Evolutionary conservation across 257 asterid genomes (phyloP).

Genomic region (Cordia subcordata): DNA sequence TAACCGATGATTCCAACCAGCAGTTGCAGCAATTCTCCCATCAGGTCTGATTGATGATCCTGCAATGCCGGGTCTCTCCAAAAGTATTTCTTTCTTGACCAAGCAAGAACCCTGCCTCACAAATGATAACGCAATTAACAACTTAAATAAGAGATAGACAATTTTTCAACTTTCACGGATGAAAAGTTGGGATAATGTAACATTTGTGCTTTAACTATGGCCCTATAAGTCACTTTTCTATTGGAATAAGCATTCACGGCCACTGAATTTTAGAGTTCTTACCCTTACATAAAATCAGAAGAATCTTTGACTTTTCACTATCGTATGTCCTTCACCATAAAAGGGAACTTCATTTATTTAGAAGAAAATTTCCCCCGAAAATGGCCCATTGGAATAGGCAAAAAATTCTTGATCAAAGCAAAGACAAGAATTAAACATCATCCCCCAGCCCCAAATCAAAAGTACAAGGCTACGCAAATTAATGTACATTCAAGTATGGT

Average conservation of each 20-base stretch:
- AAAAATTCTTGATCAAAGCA: background rate
- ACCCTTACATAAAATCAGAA: too few relatives aligned
- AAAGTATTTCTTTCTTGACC: constrained; percentile 57
- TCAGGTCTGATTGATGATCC: constrained; percentile 70
- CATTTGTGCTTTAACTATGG: too few relatives aligned
- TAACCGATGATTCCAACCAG: constrained; percentile 88
- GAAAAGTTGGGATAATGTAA: too few relatives aligned
- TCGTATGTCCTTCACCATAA: background rate
- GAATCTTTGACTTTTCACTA: too few relatives aligned
- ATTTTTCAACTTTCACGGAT: background rate
- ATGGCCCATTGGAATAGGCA: background rate
- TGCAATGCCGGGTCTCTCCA: constrained; percentile 77
- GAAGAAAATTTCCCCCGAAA: background rate
- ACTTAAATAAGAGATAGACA: background rate
- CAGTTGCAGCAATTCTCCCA: constrained; percentile 65
- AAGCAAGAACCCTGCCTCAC: constrained; percentile 47
- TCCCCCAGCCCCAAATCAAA: background rate
- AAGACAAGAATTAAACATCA: background rate
- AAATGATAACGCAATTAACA: background rate
- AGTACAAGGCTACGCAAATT: background rate
- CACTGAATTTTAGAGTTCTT: too few relatives aligned
- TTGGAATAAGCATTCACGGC: too few relatives aligned
- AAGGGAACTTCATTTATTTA: background rate
- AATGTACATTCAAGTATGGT: background rate
- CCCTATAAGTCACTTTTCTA: too few relatives aligned